phyloP scores from a whole-genome alignment of 805 yeast genomes.

The Limtongozyma cylindracea region DNA sequence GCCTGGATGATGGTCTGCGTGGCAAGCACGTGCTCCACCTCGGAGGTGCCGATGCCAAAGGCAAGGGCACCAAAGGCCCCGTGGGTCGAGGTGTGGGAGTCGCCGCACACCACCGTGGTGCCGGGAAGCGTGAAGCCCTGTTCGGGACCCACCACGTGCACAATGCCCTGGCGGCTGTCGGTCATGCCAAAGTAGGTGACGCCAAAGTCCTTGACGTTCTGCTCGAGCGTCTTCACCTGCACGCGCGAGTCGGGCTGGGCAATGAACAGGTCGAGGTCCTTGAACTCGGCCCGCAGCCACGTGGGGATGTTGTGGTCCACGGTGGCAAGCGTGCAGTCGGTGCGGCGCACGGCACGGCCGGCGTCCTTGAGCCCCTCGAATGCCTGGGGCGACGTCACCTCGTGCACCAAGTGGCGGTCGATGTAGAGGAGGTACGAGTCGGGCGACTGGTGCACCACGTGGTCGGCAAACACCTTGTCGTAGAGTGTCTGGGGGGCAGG shows the following conservation, averaged over 20 bases:
- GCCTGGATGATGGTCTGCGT: slow-evolving; percentile 91
- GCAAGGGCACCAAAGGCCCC: slow-evolving; percentile 98
- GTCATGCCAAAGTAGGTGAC: slow-evolving; percentile 88
- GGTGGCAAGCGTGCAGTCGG: slow-evolving; percentile 82
- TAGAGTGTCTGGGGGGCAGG: slow-evolving; percentile 32
- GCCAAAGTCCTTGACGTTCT: slow-evolving; percentile 74
- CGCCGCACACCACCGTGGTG: slow-evolving; percentile 97
- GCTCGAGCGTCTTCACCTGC: slow-evolving; percentile 81
- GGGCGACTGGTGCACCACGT: slow-evolving; percentile 70
- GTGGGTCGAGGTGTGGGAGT: slow-evolving; percentile 95
- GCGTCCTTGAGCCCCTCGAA: slow-evolving; percentile 87
- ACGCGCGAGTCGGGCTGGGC: slow-evolving; percentile 77
- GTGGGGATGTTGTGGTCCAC: slow-evolving; percentile 98
- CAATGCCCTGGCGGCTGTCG: slow-evolving; percentile 92
- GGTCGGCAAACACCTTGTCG: slow-evolving; percentile 92
- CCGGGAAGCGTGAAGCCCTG: slow-evolving; percentile 98
- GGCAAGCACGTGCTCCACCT: slow-evolving; percentile 96
- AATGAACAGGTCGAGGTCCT: slow-evolving; percentile 54
- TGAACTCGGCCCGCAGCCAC: slow-evolving; percentile 54
- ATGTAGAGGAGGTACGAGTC: slow-evolving; percentile 76
- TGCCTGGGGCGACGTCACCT: slow-evolving; percentile 98
- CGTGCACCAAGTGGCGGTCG: slow-evolving; percentile 94
- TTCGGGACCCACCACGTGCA: slow-evolving; percentile 96
- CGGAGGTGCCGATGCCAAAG: slow-evolving; percentile 97
- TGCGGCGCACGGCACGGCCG: slow-evolving; percentile 71